phyloP scores from a whole-genome alignment of 2,329 filamentous ascomycete species.

The Plenodomus lindquistii region DNA sequence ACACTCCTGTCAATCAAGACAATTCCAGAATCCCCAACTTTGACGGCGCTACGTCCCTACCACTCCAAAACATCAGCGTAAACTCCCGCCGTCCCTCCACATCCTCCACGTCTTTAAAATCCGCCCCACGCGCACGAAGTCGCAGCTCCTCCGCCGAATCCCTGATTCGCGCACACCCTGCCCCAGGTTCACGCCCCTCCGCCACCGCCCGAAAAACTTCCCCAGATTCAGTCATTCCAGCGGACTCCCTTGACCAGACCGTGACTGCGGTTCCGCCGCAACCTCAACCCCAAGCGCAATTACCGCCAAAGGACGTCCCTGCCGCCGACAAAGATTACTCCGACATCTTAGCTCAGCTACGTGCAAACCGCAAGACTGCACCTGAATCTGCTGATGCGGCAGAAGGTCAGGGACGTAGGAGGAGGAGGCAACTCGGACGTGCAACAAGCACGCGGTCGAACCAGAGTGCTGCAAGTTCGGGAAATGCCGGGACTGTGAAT shows the following conservation, averaged over 20 bases:
- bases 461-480: conserved; percentile 31
- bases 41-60: conserved; percentile 28
- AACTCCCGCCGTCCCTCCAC: conserved; percentile 40
- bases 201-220: conserved; percentile 14
- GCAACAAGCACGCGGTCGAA: conserved; percentile 38
- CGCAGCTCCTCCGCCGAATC: conserved; percentile 26
- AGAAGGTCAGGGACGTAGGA: conserved; percentile 23
- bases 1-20: conserved; percentile 11
- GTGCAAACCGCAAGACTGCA: conserved; percentile 34
- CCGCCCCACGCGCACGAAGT: conserved; percentile 13
- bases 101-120: conserved; percentile 26
- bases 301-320: conserved; percentile 10
- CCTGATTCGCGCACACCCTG: conserved; percentile 22
- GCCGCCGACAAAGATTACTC: conserved; percentile 37
- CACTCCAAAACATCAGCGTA: conserved; percentile 34
- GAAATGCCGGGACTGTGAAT: conserved; percentile 15
- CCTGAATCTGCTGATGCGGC: conserved; percentile 23
- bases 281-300: conserved; percentile 10
- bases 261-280: conserved; percentile 17
- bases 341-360: conserved; percentile 33
- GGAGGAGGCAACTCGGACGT: conserved; percentile 32
- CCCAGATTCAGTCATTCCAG: conserved; percentile 14
- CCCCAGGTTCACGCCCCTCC: conserved; percentile 7
- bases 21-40: conserved; percentile 13
- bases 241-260: conserved; percentile 26